Evolutionary conservation across 208 protist species (phyloP).

Genomic region (Acanthamoeba quina): DNA sequence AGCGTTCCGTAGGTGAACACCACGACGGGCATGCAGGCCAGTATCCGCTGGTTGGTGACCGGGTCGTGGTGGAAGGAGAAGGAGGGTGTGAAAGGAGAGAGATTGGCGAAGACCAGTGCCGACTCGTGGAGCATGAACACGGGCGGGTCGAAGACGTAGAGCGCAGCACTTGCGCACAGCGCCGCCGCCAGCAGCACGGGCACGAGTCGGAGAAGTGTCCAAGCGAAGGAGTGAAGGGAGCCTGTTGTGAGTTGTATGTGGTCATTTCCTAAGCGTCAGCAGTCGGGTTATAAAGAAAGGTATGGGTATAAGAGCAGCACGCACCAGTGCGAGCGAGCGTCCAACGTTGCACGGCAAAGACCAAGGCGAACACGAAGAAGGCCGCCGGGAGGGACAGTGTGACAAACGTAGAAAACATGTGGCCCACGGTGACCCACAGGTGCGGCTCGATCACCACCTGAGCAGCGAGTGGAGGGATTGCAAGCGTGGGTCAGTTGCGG

Average conservation of each 20-base stretch:
- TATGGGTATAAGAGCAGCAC: neutral
- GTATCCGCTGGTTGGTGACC: neutral
- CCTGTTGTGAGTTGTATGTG: neutral
- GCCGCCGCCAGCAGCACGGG: neutral
- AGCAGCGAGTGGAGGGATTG: neutral
- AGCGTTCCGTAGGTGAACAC: neutral
- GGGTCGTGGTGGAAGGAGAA: conserved; percentile 16
- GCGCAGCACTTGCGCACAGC: neutral
- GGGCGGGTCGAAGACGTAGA: neutral
- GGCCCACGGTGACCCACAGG: neutral
- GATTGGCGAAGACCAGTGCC: neutral
- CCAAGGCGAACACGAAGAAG: neutral
- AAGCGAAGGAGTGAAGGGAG: neutral
- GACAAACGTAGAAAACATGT: neutral
- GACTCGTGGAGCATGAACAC: conserved; percentile 39
- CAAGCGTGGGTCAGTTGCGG: neutral
- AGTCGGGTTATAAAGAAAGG: too few relatives aligned
- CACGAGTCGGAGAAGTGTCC: neutral
- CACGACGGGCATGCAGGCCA: neutral
- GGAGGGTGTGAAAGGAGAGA: neutral
- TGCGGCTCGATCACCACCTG: conserved; percentile 31
- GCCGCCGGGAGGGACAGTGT: neutral
- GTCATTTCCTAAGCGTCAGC: too few relatives aligned
- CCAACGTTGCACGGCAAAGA: conserved; percentile 1
- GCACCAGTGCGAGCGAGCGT: neutral